Base-by-base conservation (phyloP, 108 stramenopile species). In the Pseudonitzschia multiseries region DNA sequence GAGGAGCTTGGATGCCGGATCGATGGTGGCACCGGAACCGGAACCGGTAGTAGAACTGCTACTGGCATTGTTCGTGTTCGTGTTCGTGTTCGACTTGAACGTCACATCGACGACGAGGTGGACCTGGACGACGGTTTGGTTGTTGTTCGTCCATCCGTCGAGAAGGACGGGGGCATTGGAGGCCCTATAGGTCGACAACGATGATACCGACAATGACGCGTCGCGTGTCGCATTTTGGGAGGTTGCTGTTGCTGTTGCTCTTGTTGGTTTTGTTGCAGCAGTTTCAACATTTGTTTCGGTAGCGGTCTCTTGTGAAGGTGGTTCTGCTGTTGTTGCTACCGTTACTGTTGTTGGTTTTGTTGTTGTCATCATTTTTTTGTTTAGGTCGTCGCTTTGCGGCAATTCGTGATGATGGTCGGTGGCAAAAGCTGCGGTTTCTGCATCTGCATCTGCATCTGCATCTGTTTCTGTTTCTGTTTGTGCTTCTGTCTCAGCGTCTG, bases 31-130 rank as follows among this genome's bases (percentile, higher is more conserved):
- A 8, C 60, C 31, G 24, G 29, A 15, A 0, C n/a, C n/a, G n/a
- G n/a, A n/a, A n/a, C n/a, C n/a, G n/a, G n/a, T n/a, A n/a, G n/a
- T n/a, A n/a, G n/a, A n/a, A n/a, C n/a, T n/a, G n/a, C n/a, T n/a
- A n/a, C n/a, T n/a, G n/a, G n/a, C n/a, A n/a, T n/a, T n/a, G n/a
- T n/a, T n/a, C n/a, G n/a, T n/a, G n/a, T n/a, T n/a, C n/a, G n/a
- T n/a, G n/a, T n/a, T n/a, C n/a, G n/a, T n/a, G n/a, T n/a, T n/a
- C n/a, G n/a, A n/a, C n/a, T n/a, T n/a, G n/a, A n/a, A n/a, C n/a
- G 41, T 67, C 14, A 68, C 46, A 41, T 77, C 76, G n/a, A 77
- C 69, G 14, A 77, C 33, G 13, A 77, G 0, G n/a, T 70, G 76
- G 18, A 77, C 69, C 20, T 77, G 60, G 12, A 77, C 70, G n/a